Evolutionary conservation across 768 basidiomycete genomes (phyloP), one percentile per base, ranked within the genome.

Genomic region (Lentinula boryana): DNA sequence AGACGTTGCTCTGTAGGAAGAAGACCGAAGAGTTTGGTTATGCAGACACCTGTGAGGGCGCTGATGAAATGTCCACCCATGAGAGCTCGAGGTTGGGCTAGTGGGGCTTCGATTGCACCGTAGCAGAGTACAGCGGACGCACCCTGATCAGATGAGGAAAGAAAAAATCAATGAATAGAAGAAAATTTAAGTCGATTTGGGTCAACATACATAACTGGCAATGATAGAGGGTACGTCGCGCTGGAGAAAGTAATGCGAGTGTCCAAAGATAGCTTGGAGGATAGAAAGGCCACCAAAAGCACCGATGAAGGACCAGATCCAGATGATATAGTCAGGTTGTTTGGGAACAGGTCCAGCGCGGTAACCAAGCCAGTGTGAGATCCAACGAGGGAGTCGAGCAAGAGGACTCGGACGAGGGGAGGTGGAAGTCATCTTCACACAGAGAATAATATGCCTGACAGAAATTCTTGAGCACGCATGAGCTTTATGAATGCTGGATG

Each of bases 91-190:
- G 83, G 83, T 68, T 85, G 83, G 0, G 80, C 78, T 41, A 84
- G 67, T 6, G 82, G 82, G 4, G 75, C 72, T 21, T 85, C 81
- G 53, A 84, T 75, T 2, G 78, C 74, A 16, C 80, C 83, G 61
- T 83, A 84, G 33, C 82, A 75, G 48, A 85, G 72, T 8, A 84
- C 78, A 5, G 84, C 83, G 10, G 80, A 79, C 23, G 82, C 82
- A 21, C 80, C 83, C 84, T 84, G 65, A 27, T 12, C 18, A 51
- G 36, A 57, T 5, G n/a, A n/a, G 23, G 15, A 33, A n/a, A 27
- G 8, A 10, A 48, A 46, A n/a, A n/a, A 18, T 21, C n/a, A 31
- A 31, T 43, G 32, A 1, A 13, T 2, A 23, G 23, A 13, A 18
- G 18, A 35, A 18, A 18, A 9, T 27, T 27, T 3, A 27, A 27